Evolutionary conservation across 2,329 filamentous ascomycete genomes (phyloP).

Genomic region (Sarocladium strictum): DNA sequence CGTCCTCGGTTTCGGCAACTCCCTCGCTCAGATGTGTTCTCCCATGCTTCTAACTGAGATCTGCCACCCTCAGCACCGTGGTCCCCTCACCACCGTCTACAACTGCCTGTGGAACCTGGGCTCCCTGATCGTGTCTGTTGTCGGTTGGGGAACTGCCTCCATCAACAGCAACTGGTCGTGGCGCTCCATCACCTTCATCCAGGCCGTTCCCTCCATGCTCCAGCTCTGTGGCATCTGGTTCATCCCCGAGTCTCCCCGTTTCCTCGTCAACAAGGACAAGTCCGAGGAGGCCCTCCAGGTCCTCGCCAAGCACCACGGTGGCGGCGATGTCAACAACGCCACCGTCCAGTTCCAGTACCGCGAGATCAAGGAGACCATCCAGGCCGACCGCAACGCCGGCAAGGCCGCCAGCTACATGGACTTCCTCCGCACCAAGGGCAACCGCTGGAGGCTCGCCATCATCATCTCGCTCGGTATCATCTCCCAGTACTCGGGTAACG

Average conservation of each 20-base stretch:
- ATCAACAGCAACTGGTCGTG: slow-evolving; percentile 59
- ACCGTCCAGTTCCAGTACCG: slow-evolving; percentile 61
- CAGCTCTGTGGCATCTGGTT: slow-evolving; percentile 62
- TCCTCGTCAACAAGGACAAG: slow-evolving; percentile 57
- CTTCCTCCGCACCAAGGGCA: slow-evolving; percentile 56
- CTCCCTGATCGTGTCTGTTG: slow-evolving; percentile 50
- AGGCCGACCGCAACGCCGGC: slow-evolving; percentile 45
- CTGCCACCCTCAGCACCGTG: slow-evolving; percentile 63
- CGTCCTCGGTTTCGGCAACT: slow-evolving; percentile 59
- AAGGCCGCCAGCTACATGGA: slow-evolving; percentile 50
- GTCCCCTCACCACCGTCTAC: slow-evolving; percentile 58
- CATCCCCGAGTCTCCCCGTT: slow-evolving; percentile 64
- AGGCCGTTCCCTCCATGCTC: slow-evolving; percentile 54
- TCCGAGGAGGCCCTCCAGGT: slow-evolving; percentile 56
- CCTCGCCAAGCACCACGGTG: slow-evolving; percentile 58
- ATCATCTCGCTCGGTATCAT: slow-evolving; percentile 59
- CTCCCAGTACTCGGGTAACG: slow-evolving; percentile 64
- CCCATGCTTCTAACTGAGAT: slow-evolving; percentile 61
- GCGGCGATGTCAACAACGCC: slow-evolving; percentile 50
- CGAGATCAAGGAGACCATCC: slow-evolving; percentile 60
- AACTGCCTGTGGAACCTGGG: slow-evolving; percentile 64
- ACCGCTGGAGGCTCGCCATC: slow-evolving; percentile 57
- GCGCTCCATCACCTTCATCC: slow-evolving; percentile 60
- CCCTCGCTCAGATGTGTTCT: slow-evolving; percentile 56
- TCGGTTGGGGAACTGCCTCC: slow-evolving; percentile 56